Evolutionary conservation across 306 rosid species (phyloP), one percentile per base, ranked within the genome.

Genomic region (Senna tora): DNA sequence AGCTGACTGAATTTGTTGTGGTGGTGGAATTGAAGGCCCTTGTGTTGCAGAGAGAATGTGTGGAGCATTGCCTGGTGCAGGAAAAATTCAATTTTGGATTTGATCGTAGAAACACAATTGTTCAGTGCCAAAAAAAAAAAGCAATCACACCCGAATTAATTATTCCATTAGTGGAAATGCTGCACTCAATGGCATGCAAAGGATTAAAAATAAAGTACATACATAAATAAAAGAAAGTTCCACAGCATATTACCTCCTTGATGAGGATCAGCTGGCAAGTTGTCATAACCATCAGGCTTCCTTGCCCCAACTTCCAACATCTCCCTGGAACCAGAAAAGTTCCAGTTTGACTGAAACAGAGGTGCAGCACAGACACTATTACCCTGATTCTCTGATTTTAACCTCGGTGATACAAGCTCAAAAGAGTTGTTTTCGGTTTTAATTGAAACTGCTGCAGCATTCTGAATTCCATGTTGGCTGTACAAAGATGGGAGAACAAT

Each of bases 331-430:
- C 89, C 77, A 72, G 96, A 86, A 70, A 80, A 65, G 53, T 83
- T 84, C 90, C 96, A 80, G 71, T 79, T 90, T 53, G 96, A 75
- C 75, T 88, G 96, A 75, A 80, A 80, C 53, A 72, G 28, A 80
- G 86, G 85, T 73, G 96, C 91, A 75, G 84, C 74, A 13, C 60
- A 90, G 21, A 28, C 77, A 46, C 75, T 77, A 65, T 73, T 79
- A 66, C 77, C 82, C 72, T 78, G 96, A 81, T 75, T 84, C 76
- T 87, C 96, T 2, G 83, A 80, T 59, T 77, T 78, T 50, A 84
- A 66, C 77, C 90, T 86, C 22, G 92, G 97, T 71, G 96, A 94
- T 38, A 84, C 90, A 76, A 78, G 96, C 77, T 93, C 98, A 93
- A 80, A 72, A 19, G 88, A 72, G 74, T 75, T 75, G 81, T 72